Evolutionary conservation across 2,329 filamentous ascomycete species (phyloP), one percentile per base, ranked within the genome.

Genomic region (Aspergillus persii): DNA sequence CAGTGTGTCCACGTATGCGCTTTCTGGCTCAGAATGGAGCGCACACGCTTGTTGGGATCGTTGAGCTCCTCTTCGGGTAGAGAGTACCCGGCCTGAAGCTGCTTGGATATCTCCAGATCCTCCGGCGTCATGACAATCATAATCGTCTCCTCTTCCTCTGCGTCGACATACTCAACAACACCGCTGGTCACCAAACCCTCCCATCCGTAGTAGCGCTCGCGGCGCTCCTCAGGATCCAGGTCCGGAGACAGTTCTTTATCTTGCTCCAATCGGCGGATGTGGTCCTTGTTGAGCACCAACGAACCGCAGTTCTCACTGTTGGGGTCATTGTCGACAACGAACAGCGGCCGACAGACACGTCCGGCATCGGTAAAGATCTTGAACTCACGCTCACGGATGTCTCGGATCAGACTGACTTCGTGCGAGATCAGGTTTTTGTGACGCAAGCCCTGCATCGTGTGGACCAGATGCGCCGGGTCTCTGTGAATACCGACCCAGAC

Each of bases 51-150:
- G 70, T 96, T 94, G 50, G 89, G 86, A 68, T 96, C 90, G 74
- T 84, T 71, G 69, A 83, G 84, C 50, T 89, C 85, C 33, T 91
- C 86, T 15, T 84, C 83, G 2, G 78, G 77, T 39, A 86, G 72
- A 27, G 82, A 78, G 64, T 87, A 83, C 50, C 89, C 89, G 50
- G 84, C 81, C 74, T 91, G 90, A 56, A 89, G 81, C 65, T 88
- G 80, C 61, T 89, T 85, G 62, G 88, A 92, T 26, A 86, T 86
- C 61, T 96, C 92, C 41, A 99, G 81, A 71, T 98, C 95, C 74
- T 98, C 94, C 0, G 95, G 95, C 0, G 92, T 96, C 94, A 99
- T 99, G 76, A 93, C 92, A 71, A 99, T 99, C 95, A 99, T 99
- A 44, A 95, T 89, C 0, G 92, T 96, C 76, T 99, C 96, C 74